phyloP scores from a whole-genome alignment of 176 grass and related monocot species.

The Melocanna baccifera region DNA sequence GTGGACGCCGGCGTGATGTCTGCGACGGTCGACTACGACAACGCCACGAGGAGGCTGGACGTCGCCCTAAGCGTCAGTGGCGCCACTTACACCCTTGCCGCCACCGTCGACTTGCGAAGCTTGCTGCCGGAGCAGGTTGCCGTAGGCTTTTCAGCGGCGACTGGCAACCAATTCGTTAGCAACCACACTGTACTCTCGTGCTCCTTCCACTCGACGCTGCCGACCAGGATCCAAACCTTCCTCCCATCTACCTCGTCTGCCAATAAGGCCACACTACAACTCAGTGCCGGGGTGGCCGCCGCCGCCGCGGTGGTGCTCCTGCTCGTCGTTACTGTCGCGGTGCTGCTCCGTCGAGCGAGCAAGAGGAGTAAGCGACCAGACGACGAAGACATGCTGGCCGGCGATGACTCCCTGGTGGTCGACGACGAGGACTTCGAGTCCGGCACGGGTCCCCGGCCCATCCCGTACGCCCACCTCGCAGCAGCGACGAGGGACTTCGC shows the following conservation, averaged over 20 bases:
- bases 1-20: constrained; percentile 27
- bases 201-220: constrained; percentile 58
- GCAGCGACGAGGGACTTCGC: constrained; percentile 42
- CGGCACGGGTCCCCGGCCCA: constrained; percentile 13
- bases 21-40: constrained; percentile 33
- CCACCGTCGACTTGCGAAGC: constrained; percentile 32
- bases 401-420: constrained; percentile 32
- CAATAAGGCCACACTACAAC: too few relatives aligned
- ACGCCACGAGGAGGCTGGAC: constrained; percentile 10
- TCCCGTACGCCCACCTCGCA: constrained; percentile 27
- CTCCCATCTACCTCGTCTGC: too few relatives aligned
- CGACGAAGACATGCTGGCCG: background rate
- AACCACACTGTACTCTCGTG: constrained; percentile 46
- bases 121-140: constrained; percentile 25
- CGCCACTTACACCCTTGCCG: background rate
- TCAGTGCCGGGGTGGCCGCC: too few relatives aligned
- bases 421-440: constrained; percentile 30
- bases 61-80: background rate
- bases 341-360: background rate
- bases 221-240: background rate
- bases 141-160: constrained; percentile 63
- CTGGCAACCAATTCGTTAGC: background rate
- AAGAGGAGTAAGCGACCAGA: background rate
- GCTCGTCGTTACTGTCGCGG: background rate
- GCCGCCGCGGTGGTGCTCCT: background rate